Percentiles rank a stretch among this genome's conserved stretches.
phyloP scores from a whole-genome alignment of 257 asterid genomes.

The Solanum gandarillasii region DNA sequence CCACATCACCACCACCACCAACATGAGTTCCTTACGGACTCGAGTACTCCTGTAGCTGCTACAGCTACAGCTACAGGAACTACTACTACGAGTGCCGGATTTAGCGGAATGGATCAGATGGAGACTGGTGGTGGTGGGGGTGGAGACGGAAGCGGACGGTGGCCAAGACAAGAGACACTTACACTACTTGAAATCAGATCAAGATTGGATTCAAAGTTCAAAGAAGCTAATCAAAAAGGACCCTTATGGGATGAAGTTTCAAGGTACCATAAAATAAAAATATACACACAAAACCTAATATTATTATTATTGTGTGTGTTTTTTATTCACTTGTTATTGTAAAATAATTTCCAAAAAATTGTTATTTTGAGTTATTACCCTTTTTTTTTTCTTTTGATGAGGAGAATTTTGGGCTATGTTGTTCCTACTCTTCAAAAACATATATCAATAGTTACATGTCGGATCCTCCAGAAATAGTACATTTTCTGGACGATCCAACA shows the following conservation, averaged over 20 bases:
- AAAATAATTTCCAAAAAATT: not conserved
- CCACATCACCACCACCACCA: not conserved
- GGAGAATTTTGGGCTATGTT: not conserved
- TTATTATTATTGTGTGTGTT: not conserved
- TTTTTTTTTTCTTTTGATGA: not conserved
- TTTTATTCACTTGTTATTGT: not conserved
- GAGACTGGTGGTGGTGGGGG: constrained; percentile 14
- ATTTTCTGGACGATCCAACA: not conserved
- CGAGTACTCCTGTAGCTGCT: constrained; percentile 6
- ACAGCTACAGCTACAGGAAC: not conserved
- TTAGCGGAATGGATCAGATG: constrained; percentile 35
- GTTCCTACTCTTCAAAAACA: not conserved
- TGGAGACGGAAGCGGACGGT: constrained; percentile 62
- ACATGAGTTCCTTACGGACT: constrained; percentile 43
- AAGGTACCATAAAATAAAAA: constrained; percentile 35
- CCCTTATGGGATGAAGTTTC: constrained; percentile 99
- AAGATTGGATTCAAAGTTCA: constrained; percentile 77
- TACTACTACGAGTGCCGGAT: constrained; percentile 4
- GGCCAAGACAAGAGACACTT: constrained; percentile 99
- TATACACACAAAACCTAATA: constrained; percentile 8
- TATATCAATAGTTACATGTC: too few species aligned
- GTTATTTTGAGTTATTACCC: not conserved
- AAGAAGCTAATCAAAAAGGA: constrained; percentile 96
- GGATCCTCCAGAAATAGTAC: not conserved
- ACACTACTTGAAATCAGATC: constrained; percentile 97